Percentiles rank a stretch among this genome's conserved stretches.
Evolutionary conservation across 78 protist species (phyloP).

Genomic region (Chrysochromulina parva): DNA sequence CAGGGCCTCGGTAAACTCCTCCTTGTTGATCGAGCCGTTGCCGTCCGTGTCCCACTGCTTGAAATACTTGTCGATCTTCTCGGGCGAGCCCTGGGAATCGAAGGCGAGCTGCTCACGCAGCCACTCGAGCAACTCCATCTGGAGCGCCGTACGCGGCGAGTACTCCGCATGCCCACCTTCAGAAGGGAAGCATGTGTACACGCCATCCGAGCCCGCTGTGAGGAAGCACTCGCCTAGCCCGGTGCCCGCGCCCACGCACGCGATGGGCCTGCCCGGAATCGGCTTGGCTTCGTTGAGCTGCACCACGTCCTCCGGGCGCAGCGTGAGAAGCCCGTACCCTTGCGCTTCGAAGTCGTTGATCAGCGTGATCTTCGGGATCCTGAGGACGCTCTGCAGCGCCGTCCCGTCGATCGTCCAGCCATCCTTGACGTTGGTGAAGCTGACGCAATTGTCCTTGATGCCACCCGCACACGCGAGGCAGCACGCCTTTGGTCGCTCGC

Average conservation of each 20-base stretch:
- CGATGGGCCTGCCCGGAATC: slow-evolving; percentile 34
- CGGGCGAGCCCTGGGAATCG: too few relatives aligned
- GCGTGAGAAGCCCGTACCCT: slow-evolving; percentile 61
- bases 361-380: not conserved
- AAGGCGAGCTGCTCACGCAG: not conserved
- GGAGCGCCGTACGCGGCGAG: slow-evolving; percentile 47
- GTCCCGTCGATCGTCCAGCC: not conserved
- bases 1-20: too few relatives aligned
- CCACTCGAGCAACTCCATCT: slow-evolving; percentile 34
- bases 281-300: slow-evolving; percentile 18
- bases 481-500: not conserved
- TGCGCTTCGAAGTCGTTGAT: slow-evolving; percentile 23
- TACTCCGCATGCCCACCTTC: slow-evolving; percentile 64
- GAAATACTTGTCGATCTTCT: too few relatives aligned
- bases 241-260: slow-evolving; percentile 62
- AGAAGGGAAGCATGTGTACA: slow-evolving; percentile 25
- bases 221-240: slow-evolving; percentile 62
- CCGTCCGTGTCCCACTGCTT: too few relatives aligned
- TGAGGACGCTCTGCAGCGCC: not conserved
- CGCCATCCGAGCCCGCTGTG: not conserved
- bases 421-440: not conserved
- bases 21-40: too few relatives aligned
- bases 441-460: not conserved
- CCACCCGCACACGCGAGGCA: slow-evolving; percentile 31
- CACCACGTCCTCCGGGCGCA: not conserved